Percentiles rank a stretch among this genome's conserved stretches.
phyloP scores from a whole-genome alignment of 2,329 filamentous ascomycete genomes.

The Nakataea oryzae region DNA sequence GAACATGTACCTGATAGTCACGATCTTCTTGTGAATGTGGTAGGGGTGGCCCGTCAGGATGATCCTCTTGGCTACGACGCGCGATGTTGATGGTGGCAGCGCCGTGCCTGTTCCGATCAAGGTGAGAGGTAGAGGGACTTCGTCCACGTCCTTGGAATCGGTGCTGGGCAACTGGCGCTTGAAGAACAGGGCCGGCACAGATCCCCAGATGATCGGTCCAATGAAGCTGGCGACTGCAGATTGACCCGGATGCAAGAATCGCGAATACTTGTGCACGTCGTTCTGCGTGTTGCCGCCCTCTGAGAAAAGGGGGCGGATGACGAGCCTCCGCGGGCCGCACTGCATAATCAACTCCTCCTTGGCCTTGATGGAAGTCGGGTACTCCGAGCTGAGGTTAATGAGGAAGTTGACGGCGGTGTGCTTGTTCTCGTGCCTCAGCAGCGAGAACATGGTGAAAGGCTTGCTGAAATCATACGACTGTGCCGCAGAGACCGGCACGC shows the following conservation, averaged over 20 bases:
- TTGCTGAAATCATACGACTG: slow-evolving; percentile 38
- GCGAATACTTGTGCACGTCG: slow-evolving; percentile 93
- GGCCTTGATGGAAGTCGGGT: slow-evolving; percentile 67
- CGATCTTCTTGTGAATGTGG: slow-evolving; percentile 97
- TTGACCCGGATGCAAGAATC: slow-evolving; percentile 82
- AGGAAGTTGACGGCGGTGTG: slow-evolving; percentile 82
- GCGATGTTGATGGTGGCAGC: slow-evolving; percentile 62
- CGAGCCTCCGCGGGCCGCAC: slow-evolving; percentile 76
- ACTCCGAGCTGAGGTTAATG: slow-evolving; percentile 72
- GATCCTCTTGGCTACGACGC: slow-evolving; percentile 87
- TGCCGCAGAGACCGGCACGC: slow-evolving; percentile 30
- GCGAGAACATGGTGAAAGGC: slow-evolving; percentile 70
- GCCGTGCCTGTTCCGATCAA: slow-evolving; percentile 83
- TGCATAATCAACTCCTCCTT: slow-evolving; percentile 91
- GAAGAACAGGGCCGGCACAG: slow-evolving; percentile 85
- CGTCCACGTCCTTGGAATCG: slow-evolving; percentile 29
- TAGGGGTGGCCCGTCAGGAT: slow-evolving; percentile 93
- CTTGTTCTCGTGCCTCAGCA: slow-evolving; percentile 93
- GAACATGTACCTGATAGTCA: slow-evolving; percentile 99
- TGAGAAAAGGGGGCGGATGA: slow-evolving; percentile 86
- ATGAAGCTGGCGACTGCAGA: slow-evolving; percentile 84
- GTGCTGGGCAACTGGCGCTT: slow-evolving; percentile 39
- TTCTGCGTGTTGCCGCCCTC: slow-evolving; percentile 84
- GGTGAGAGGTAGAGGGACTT: slow-evolving; percentile 39
- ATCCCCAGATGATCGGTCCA: slow-evolving; percentile 85